These are phyloP conservation scores for Auxenochlorella protothecoides DNA, from an alignment of 139 green algal species.

Conservation along the genomic window DNA sequence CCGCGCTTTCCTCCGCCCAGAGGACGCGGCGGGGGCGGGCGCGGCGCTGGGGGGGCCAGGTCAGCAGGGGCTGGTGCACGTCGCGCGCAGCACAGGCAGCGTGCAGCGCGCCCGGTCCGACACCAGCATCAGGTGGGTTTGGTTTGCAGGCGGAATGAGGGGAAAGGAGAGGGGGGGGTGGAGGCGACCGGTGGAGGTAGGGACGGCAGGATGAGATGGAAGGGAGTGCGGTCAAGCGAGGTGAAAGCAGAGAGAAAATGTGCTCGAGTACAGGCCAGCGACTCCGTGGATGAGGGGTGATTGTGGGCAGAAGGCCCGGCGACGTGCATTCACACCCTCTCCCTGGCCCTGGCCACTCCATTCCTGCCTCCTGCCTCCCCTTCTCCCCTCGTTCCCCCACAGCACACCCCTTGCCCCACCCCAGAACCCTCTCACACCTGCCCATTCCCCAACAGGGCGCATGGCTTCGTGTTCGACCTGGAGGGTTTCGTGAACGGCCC, in stretches of 20 bases:
- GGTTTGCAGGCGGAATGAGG: too few relatives aligned
- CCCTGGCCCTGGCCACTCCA: neutral
- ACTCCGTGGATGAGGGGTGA: neutral
- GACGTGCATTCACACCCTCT: neutral
- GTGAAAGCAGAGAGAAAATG: too few relatives aligned
- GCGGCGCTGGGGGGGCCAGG: neutral
- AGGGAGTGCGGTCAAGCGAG: too few relatives aligned
- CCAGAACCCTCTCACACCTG: too few relatives aligned
- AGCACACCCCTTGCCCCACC: too few relatives aligned
- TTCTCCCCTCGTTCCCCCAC: neutral
- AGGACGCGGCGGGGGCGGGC: neutral
- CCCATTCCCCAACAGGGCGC: constrained; percentile 12
- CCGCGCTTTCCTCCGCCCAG: constrained; percentile 8
- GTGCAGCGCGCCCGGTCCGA: neutral
- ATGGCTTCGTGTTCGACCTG: constrained; percentile 51
- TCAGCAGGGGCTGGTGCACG: too few relatives aligned
- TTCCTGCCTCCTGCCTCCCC: neutral
- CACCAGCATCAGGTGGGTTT: neutral
- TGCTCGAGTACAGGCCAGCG: neutral
- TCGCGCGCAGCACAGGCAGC: neutral
- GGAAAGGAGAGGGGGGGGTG: too few relatives aligned
- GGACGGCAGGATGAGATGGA: too few relatives aligned
- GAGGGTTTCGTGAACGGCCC: constrained; percentile 35
- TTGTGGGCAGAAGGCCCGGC: neutral
- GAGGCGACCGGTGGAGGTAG: too few relatives aligned